A percentile compares a stretch with the other conserved stretches of the same genome.
Conservation (phyloP, 2,329 filamentous ascomycete species). For the Penicillium brasilianum region DNA sequence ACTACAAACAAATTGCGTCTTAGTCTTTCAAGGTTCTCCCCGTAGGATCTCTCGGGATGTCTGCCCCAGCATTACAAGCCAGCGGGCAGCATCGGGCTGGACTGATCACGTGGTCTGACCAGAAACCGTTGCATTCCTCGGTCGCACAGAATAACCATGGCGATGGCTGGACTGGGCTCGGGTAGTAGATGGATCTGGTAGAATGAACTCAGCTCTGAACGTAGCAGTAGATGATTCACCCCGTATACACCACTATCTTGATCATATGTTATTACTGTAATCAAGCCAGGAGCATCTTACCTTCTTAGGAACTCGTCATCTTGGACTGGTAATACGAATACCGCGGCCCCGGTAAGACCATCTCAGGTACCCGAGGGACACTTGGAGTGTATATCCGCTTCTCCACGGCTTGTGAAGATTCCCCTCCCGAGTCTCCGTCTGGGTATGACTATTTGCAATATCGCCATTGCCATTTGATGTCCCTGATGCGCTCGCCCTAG, state of each 20-base stretch:
- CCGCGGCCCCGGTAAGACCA: constrained; percentile 2
- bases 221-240: not conserved
- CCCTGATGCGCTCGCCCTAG: too few species aligned
- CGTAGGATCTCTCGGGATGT: not conserved
- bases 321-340: not conserved
- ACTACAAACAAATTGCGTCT: too few species aligned
- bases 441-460: not conserved
- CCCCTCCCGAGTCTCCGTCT: too few species aligned
- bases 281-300: not conserved
- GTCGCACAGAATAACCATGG: constrained; percentile 24
- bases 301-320: not conserved
- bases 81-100: not conserved
- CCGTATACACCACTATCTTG: not conserved
- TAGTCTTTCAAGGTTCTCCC: not conserved
- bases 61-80: not conserved
- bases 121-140: constrained; percentile 22
- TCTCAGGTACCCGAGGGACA: constrained; percentile 20
- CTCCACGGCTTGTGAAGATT: constrained; percentile 12
- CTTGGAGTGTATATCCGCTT: constrained; percentile 7
- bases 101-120: constrained; percentile 1
- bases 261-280: too few species aligned
- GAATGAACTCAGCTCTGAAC: not conserved
- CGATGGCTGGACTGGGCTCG: not conserved
- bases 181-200: not conserved
- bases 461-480: not conserved